Conservation (phyloP, 345 rosid genomes). For the Melaleuca alternifolia region DNA sequence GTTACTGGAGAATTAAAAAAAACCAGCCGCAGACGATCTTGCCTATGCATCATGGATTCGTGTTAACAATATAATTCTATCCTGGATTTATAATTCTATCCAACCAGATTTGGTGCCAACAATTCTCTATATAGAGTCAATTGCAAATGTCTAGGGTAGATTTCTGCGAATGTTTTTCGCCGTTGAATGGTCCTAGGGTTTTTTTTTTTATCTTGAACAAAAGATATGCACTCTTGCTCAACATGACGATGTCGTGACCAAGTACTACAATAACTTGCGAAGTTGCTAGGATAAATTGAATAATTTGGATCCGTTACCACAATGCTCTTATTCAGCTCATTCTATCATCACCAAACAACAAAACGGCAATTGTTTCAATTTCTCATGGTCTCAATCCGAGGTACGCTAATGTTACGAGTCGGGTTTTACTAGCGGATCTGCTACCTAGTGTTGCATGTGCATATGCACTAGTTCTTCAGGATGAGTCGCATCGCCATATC, state of each 20-base stretch:
- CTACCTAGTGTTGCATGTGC: not conserved
- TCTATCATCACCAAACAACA: not conserved
- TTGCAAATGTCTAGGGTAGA: accelerated
- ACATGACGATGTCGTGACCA: not conserved
- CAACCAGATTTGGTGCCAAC: not conserved
- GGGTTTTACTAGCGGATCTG: not conserved
- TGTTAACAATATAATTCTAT: not conserved
- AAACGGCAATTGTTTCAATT: not conserved
- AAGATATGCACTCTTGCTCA: not conserved
- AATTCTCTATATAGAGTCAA: not conserved
- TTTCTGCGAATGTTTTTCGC: not conserved
- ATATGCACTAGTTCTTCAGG: not conserved
- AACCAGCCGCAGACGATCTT: accelerated
- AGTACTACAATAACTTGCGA: no score
- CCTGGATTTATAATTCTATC: not conserved
- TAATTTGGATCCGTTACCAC: not conserved
- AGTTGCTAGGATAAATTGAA: not conserved
- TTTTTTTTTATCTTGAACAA: not conserved
- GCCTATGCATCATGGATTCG: not conserved
- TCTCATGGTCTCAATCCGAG: not conserved
- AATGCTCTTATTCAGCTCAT: not conserved
- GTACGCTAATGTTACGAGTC: not conserved
- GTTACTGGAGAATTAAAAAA: not conserved
- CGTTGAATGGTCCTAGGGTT: not conserved
- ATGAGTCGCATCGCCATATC: no score